Evolutionary conservation across 2,329 filamentous ascomycete species (phyloP).

Genomic region (Claviceps paspali): DNA sequence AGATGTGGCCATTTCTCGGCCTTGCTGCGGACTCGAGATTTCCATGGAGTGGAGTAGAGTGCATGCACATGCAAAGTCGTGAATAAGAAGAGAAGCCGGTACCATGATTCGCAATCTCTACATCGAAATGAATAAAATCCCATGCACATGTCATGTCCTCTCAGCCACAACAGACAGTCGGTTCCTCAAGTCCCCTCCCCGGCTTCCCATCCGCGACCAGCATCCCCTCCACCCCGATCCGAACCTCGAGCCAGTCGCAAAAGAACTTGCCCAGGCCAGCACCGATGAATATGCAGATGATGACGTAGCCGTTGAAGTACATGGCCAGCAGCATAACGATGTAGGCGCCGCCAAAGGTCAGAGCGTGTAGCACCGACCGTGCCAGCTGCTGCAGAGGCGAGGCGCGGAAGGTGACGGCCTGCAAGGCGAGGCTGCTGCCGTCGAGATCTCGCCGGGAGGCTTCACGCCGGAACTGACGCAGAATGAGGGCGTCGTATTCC

Average conservation of each 20-base stretch:
- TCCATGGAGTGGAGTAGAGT: too few species aligned
- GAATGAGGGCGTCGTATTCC: conserved; percentile 55
- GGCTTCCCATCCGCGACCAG: conserved; percentile 10
- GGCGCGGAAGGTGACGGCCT: conserved; percentile 31
- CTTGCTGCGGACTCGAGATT: too few species aligned
- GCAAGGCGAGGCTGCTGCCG: conserved; percentile 6
- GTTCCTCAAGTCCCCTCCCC: conserved; percentile 25
- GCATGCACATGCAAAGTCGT: too few species aligned
- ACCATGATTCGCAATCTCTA: too few species aligned
- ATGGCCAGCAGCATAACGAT: conserved; percentile 57
- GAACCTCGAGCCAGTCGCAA: conserved; percentile 34
- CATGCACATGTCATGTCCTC: too few species aligned
- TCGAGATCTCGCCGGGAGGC: conserved; percentile 11
- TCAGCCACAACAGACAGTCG: conserved; percentile 31
- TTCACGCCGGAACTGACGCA: conserved; percentile 30
- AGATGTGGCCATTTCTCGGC: too few species aligned
- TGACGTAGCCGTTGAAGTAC: conserved; percentile 56
- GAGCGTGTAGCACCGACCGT: conserved; percentile 49
- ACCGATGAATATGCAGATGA: conserved; percentile 57
- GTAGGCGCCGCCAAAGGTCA: conserved; percentile 61
- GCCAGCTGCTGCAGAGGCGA: conserved; percentile 48
- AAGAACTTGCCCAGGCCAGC: conserved; percentile 36
- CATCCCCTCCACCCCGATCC: conserved; percentile 13
- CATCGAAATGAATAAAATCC: too few species aligned
- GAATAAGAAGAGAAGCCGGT: too few species aligned